Evolutionary conservation across 2,329 filamentous ascomycete species (phyloP).

Genomic region (Colletotrichum sp.): DNA sequence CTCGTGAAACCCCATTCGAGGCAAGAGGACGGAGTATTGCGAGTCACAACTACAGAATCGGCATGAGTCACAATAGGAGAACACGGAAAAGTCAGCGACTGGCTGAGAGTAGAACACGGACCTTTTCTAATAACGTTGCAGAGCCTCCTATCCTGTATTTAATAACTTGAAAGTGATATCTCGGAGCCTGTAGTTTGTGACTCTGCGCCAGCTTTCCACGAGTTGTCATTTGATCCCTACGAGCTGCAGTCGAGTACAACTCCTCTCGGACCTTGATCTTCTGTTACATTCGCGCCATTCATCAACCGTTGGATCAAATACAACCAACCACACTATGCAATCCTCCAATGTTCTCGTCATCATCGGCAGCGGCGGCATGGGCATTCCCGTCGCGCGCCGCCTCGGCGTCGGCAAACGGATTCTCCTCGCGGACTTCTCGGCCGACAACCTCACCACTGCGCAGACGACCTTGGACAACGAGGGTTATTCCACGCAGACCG

Average conservation of each 20-base stretch:
- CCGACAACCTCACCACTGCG: background rate
- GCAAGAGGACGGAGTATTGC: background rate
- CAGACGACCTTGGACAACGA: background rate
- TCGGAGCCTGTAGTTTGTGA: background rate
- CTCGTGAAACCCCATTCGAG: background rate
- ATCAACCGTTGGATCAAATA: background rate
- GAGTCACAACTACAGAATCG: no score
- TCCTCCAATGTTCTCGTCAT: background rate
- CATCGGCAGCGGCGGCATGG: background rate
- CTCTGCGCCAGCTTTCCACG: background rate
- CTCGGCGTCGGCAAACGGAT: background rate
- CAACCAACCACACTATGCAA: background rate
- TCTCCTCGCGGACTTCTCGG: background rate
- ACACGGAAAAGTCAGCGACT: background rate
- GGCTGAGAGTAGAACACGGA: rapidly evolving
- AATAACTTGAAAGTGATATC: background rate
- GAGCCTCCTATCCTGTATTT: background rate
- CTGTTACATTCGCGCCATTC: background rate
- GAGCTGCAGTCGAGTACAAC: background rate
- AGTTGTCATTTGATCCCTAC: background rate
- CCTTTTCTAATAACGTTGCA: background rate
- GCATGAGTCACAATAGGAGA: background rate
- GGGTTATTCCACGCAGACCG: background rate
- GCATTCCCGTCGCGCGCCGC: background rate
- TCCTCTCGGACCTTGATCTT: background rate